phyloP scores from a whole-genome alignment of 1,284 basidiomycete species.

The Fistulina hepatica region DNA sequence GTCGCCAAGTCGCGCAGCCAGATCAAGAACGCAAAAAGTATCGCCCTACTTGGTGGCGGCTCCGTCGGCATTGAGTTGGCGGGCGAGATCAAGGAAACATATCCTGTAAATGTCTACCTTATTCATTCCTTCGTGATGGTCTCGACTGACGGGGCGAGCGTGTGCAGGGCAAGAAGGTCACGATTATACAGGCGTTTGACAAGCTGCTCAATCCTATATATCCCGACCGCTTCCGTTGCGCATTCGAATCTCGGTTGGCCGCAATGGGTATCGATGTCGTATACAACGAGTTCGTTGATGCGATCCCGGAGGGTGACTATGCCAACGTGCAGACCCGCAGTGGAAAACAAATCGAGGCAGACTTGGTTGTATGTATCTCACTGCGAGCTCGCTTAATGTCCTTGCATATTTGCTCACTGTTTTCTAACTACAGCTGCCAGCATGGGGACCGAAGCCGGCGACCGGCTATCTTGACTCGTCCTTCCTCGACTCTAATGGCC shows the following conservation, averaged over 20 bases:
- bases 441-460: conserved; percentile 36
- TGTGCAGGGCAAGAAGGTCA: conserved; percentile 39
- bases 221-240: conserved; percentile 38
- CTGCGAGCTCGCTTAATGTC: background rate
- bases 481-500: conserved; percentile 30
- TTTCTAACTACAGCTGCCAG: conserved; percentile 36
- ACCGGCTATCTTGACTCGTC: conserved; percentile 31
- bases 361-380: conserved; percentile 38
- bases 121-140: conserved; percentile 4
- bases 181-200: conserved; percentile 39
- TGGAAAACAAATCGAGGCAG: conserved; percentile 36
- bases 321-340: conserved; percentile 33
- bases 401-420: conserved; percentile 3
- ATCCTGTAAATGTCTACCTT: conserved; percentile 27
- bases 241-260: conserved; percentile 28
- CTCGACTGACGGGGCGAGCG: no score
- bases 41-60: conserved; percentile 53
- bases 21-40: conserved; percentile 36
- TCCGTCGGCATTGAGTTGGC: conserved; percentile 49
- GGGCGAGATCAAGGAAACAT: conserved; percentile 45
- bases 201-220: conserved; percentile 44
- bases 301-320: conserved; percentile 18
- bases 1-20: conserved; percentile 33
- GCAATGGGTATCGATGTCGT: conserved; percentile 34
- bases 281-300: conserved; percentile 37